Evolutionary conservation across 495 filamentous ascomycete species (phyloP).

Genomic region (Bacidia rubella): DNA sequence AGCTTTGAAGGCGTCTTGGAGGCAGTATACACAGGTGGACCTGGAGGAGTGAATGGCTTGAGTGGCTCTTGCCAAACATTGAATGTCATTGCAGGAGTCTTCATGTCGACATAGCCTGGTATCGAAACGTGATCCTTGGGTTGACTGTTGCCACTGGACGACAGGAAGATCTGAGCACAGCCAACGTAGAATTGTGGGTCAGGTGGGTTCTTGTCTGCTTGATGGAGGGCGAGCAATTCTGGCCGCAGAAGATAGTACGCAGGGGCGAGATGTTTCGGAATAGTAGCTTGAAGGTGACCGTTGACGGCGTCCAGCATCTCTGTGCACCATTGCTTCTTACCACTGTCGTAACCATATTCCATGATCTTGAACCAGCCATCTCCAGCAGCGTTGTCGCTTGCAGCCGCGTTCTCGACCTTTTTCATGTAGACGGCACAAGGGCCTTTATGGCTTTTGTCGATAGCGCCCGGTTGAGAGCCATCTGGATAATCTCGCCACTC

Average conservation of each 20-base stretch:
- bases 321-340: slow-evolving; percentile 47
- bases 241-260: slow-evolving; percentile 57
- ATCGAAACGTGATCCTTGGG: slow-evolving; percentile 42
- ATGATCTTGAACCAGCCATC: slow-evolving; percentile 74
- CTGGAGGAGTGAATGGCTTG: slow-evolving; percentile 42
- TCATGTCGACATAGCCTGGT: slow-evolving; percentile 44
- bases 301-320: slow-evolving; percentile 49
- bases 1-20: slow-evolving; percentile 12
- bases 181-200: slow-evolving; percentile 55
- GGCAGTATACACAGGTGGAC: slow-evolving; percentile 37
- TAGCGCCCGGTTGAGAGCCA: slow-evolving; percentile 34
- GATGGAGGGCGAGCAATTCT: slow-evolving; percentile 56
- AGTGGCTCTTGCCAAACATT: slow-evolving; percentile 42
- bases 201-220: slow-evolving; percentile 34
- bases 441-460: slow-evolving; percentile 53
- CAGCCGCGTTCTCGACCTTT: slow-evolving; percentile 34
- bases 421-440: slow-evolving; percentile 67
- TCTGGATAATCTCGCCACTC: slow-evolving; percentile 50
- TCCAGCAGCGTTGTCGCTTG: slow-evolving; percentile 35
- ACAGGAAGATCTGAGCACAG: slow-evolving; percentile 57
- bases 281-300: slow-evolving; percentile 44
- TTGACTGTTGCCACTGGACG: slow-evolving; percentile 29
- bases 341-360: slow-evolving; percentile 47
- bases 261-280: slow-evolving; percentile 45
- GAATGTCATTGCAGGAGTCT: slow-evolving; percentile 41